These are phyloP conservation scores for Taiozyma sp. DNA, from an alignment of 1,139 yeast genomes.

Conservation along the genomic window DNA sequence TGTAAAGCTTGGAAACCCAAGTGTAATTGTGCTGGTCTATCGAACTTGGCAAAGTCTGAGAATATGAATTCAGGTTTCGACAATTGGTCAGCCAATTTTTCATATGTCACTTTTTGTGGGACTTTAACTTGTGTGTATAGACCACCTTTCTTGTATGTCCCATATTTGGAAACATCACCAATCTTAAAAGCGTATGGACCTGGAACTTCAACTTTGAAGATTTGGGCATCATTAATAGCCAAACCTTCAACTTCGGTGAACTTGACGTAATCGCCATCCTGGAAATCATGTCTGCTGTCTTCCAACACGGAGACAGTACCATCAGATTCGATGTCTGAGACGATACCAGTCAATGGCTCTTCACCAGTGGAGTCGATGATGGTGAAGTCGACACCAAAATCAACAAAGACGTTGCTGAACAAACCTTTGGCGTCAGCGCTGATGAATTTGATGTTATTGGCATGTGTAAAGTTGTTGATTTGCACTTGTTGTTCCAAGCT, in stretches of 20 bases:
- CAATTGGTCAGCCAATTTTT: conserved; percentile 60
- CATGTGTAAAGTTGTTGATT: conserved; percentile 72
- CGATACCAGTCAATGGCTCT: conserved; percentile 82
- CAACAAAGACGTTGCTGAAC: conserved; percentile 86
- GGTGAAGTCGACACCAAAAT: conserved; percentile 76
- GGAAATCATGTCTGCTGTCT: conserved; percentile 88
- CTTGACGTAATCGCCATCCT: conserved; percentile 87
- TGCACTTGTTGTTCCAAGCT: conserved; percentile 69
- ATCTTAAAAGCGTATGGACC: conserved; percentile 93
- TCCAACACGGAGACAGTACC: conserved; percentile 93
- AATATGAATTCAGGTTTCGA: conserved; percentile 70
- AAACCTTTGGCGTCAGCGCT: conserved; percentile 81
- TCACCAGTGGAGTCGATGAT: conserved; percentile 88
- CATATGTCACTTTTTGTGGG: conserved; percentile 60
- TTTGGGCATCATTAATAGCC: conserved; percentile 62
- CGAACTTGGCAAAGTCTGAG: conserved; percentile 92
- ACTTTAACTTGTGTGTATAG: conserved; percentile 87
- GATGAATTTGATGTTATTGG: conserved; percentile 69
- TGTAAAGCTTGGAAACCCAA: conserved; percentile 88
- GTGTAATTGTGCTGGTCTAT: conserved; percentile 85
- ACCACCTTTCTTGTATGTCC: conserved; percentile 78
- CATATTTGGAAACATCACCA: conserved; percentile 43
- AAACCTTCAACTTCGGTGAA: conserved; percentile 83
- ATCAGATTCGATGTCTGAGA: conserved; percentile 79
- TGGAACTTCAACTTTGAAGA: conserved; percentile 72